A percentile compares a stretch with the other conserved stretches of the same genome.
phyloP scores from a whole-genome alignment of 2,329 filamentous ascomycete species.

The Talaromyces sp. region DNA sequence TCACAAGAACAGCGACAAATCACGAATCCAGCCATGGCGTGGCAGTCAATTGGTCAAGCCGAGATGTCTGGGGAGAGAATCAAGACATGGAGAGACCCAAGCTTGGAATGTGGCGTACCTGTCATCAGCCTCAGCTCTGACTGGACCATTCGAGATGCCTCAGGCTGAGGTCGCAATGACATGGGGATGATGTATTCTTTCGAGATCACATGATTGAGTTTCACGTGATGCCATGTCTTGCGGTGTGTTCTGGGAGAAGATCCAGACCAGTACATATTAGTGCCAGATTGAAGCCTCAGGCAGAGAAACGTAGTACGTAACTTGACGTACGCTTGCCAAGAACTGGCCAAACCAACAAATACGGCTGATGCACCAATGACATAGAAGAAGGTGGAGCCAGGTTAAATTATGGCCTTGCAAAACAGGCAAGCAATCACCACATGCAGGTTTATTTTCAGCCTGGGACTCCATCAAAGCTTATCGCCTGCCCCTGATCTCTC shows the following conservation, averaged over 20 bases:
- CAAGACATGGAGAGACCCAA: background rate
- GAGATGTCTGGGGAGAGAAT: background rate
- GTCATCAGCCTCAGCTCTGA: background rate
- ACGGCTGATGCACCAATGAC: background rate
- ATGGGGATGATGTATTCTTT: background rate
- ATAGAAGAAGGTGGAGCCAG: too few species aligned
- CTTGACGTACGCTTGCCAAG: background rate
- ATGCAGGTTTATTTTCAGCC: background rate
- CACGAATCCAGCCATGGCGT: background rate
- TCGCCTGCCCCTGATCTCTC: background rate
- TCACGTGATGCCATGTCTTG: background rate
- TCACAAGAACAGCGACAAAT: background rate
- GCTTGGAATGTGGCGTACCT: background rate
- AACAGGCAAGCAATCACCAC: background rate
- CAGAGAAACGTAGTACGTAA: too few species aligned
- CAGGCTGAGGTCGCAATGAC: background rate
- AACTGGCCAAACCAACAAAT: background rate
- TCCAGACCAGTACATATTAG: too few species aligned
- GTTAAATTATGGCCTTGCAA: too few species aligned
- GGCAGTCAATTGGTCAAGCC: background rate
- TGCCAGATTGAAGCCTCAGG: too few species aligned
- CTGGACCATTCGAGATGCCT: background rate
- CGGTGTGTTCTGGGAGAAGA: too few species aligned
- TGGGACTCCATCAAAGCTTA: background rate
- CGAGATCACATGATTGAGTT: background rate